Evolutionary conservation across 352 stramenopile genomes (phyloP), one percentile per base, ranked within the genome.

Genomic region (Globisporangium carolinianum): DNA sequence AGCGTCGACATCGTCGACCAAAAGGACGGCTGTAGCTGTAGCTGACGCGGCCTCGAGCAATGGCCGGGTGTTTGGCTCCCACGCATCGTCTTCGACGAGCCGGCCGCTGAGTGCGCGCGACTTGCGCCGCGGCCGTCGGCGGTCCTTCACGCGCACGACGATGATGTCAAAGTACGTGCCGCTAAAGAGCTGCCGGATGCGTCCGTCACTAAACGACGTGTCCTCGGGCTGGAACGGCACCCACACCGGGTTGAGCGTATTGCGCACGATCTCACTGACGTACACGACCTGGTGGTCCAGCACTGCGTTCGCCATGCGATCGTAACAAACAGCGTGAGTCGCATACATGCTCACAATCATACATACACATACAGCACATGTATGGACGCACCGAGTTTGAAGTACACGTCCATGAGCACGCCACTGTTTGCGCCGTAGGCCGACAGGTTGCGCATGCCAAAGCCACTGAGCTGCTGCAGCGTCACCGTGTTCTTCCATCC

Each of bases 241-340:
- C 82, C 82, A 92, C 61, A 92, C 79, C 10, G 82, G 82, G 61
- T 92, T 92, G 15, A 92, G 67, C 45, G 82, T 92, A 53, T 71
- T 75, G 42, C 68, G 69, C 56, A 71, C 79, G 43, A 88, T 71
- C 61, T 92, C 82, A 51, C 82, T 92, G 61, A 85, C 72, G 51
- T 92, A 92, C 47, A 89, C 66, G 24, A 86, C 69, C 12, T 75
- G 77, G 15, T 68, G 66, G 51, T 90, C 82, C 46, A 92, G 67
- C 50, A 87, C 82, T 91, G 57, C 36, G 55, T 15, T 41, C 36
- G 32, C 42, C 32, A 37, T 18, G 15, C 50, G 35, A 14, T 51
- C 43, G 6, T 17, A 52, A 52, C 18, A 48, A 10, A 15, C 9
- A 47, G 9, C 3, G 8, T 14, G 4, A 47, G 17, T 39, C 10